A percentile compares a stretch with the other conserved stretches of the same genome.
Evolutionary conservation across 345 rosid species (phyloP).

Genomic region (Syzygium aqueum): DNA sequence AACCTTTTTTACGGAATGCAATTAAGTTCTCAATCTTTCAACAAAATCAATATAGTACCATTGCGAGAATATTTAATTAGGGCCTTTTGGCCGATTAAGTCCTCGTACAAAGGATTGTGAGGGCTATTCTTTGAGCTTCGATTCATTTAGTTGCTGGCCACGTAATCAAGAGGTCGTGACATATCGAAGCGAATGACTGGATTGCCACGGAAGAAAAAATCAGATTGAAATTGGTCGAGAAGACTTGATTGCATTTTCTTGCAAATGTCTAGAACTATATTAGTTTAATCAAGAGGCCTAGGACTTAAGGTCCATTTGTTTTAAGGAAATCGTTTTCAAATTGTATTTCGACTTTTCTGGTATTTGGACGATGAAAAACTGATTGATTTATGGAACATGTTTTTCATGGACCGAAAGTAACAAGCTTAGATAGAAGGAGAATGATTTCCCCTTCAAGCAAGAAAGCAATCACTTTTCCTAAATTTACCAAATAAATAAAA

Average conservation of each 20-base stretch:
- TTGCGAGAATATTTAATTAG: background rate
- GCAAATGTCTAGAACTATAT: background rate
- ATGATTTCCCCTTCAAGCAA: background rate
- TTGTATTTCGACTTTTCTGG: background rate
- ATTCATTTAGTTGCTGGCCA: background rate
- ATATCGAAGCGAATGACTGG: background rate
- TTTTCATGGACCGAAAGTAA: fast-evolving
- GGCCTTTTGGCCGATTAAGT: background rate
- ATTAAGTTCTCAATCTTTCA: background rate
- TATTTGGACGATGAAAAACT: background rate
- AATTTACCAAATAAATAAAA: background rate
- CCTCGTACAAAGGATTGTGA: background rate
- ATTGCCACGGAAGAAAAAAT: background rate
- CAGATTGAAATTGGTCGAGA: background rate
- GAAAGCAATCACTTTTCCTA: background rate
- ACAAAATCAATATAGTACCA: no score
- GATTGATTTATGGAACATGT: fast-evolving
- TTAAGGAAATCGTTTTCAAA: background rate
- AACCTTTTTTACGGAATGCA: background rate
- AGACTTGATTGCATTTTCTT: background rate
- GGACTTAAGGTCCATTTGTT: background rate
- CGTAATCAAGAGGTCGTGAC: background rate
- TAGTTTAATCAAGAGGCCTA: no score
- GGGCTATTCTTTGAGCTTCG: background rate
- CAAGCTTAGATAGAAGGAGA: background rate